Percentiles rank a stretch among this genome's conserved stretches.
Conservation (phyloP, 176 grass and related monocot species). For the Zizania latifolia region DNA sequence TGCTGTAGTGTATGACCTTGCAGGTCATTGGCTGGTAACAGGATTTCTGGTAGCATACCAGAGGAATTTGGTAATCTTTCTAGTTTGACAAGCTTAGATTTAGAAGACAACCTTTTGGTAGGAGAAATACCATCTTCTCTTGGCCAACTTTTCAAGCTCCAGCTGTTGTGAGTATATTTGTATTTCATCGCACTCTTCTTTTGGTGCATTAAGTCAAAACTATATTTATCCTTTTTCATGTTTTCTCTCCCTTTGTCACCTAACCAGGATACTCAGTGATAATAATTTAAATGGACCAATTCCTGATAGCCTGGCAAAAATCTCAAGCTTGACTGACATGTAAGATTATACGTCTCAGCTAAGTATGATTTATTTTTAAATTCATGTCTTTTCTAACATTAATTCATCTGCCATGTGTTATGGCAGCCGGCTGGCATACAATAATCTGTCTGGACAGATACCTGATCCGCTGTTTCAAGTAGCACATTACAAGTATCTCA, state of each 20-base stretch:
- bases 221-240: background rate
- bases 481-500: conserved; percentile 73
- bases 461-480: conserved; percentile 70
- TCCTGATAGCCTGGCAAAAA: conserved; percentile 53
- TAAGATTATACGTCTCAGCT: conserved; percentile 29
- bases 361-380: conserved; percentile 9
- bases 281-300: conserved; percentile 60
- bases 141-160: conserved; percentile 60
- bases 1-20: conserved; percentile 28
- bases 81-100: conserved; percentile 59
- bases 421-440: conserved; percentile 69
- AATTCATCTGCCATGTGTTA: conserved; percentile 12
- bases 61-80: conserved; percentile 63
- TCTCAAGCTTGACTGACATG: conserved; percentile 73
- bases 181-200: background rate
- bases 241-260: background rate
- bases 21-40: conserved; percentile 61
- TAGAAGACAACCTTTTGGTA: conserved; percentile 59
- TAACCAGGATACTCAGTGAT: conserved; percentile 66
- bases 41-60: conserved; percentile 62
- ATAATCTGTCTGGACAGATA: conserved; percentile 72
- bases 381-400: background rate
- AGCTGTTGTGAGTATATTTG: conserved; percentile 49
- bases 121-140: conserved; percentile 75
- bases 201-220: background rate